Conservation (phyloP, 208 protist species). For the Acanthamoeba healyi region DNA sequence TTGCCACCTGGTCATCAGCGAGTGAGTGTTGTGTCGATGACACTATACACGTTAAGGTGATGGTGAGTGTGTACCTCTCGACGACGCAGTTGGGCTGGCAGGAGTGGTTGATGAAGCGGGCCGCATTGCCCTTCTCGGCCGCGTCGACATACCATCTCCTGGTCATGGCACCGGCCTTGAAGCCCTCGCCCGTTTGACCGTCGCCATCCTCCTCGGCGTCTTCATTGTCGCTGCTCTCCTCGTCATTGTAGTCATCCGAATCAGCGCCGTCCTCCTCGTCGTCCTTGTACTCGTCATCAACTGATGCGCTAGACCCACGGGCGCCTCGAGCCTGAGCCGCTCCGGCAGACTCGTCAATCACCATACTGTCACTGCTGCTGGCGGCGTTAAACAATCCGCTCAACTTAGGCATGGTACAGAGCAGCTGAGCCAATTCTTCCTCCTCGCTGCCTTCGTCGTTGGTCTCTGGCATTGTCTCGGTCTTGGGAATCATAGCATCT, state of each 20-base stretch:
- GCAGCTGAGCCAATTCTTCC: background rate
- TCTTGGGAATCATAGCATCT: background rate
- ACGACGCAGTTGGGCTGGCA: slow-evolving; percentile 87
- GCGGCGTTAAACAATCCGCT: background rate
- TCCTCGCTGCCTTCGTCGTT: background rate
- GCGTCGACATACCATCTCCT: slow-evolving; percentile 79
- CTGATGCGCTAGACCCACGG: too few species aligned
- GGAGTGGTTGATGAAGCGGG: slow-evolving; percentile 89
- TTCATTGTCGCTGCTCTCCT: background rate
- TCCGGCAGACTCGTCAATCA: background rate
- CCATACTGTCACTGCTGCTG: background rate
- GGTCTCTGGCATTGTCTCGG: background rate
- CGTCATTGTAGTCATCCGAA: background rate
- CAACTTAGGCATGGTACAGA: background rate
- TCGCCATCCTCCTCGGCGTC: background rate
- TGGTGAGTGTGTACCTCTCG: slow-evolving; percentile 72
- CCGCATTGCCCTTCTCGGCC: slow-evolving; percentile 81
- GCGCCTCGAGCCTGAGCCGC: too few species aligned
- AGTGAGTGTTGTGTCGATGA: too few species aligned
- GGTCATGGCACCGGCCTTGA: background rate
- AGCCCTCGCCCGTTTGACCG: background rate
- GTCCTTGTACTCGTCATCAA: background rate
- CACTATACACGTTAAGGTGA: too few species aligned
- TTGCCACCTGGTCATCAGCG: background rate
- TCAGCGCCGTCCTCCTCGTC: background rate